These are phyloP conservation scores for Hypoxylon sp. DNA, from an alignment of 2,329 filamentous ascomycete species.

Conservation along the genomic window DNA sequence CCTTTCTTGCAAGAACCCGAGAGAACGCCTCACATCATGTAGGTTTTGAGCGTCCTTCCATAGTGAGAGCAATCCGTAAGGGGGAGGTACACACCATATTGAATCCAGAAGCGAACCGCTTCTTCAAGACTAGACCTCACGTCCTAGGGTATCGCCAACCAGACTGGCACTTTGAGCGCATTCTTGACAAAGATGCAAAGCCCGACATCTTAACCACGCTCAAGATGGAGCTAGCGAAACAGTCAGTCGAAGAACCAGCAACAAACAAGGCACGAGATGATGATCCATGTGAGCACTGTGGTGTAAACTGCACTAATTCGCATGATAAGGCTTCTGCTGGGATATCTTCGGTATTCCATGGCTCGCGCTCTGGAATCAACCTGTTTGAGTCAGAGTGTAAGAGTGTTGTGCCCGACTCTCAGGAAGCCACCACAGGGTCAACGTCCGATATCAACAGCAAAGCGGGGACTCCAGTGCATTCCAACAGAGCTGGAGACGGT, in stretches of 20 bases:
- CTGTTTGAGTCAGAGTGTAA: background rate
- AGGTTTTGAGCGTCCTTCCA: background rate
- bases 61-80: background rate
- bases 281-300: background rate
- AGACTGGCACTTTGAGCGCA: constrained; percentile 56
- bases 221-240: constrained; percentile 42
- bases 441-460: background rate
- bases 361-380: background rate
- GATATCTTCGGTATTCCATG: background rate
- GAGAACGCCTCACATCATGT: background rate
- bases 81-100: background rate
- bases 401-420: background rate
- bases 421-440: background rate
- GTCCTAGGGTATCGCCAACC: constrained; percentile 53
- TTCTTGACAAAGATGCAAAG: constrained; percentile 54
- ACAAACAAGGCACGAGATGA: background rate
- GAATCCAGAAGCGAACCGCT: constrained; percentile 39
- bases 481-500: constrained; percentile 9
- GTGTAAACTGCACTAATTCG: background rate
- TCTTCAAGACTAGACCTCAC: constrained; percentile 56
- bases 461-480: background rate
- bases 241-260: background rate
- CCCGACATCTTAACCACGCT: constrained; percentile 50
- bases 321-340: background rate
- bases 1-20: constrained; percentile 30